Evolutionary conservation across 306 rosid species (phyloP), one percentile per base, ranked within the genome.

Genomic region (Vicia sativa): DNA sequence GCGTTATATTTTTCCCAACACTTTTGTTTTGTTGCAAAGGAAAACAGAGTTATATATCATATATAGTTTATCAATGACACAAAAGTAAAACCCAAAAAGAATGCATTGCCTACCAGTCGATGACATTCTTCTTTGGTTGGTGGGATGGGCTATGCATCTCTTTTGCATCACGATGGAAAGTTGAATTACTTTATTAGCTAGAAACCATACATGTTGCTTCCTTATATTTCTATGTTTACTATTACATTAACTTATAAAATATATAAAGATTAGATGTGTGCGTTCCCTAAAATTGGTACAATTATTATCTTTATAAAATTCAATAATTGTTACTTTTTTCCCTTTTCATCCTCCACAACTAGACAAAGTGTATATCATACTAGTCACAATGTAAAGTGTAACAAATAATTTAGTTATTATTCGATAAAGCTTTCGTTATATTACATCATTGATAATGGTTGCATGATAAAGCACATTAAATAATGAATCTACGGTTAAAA

Each of bases 61-160:
- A n/a, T n/a, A n/a, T n/a, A n/a, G n/a, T n/a, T n/a, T n/a, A n/a
- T n/a, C n/a, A n/a, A n/a, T n/a, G n/a, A n/a, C n/a, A n/a, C n/a
- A n/a, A n/a, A n/a, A n/a, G n/a, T n/a, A n/a, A n/a, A n/a, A n/a
- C 23, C 23, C 11, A 29, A 68, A 54, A 60, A 35, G 56, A 77
- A 60, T 65, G 39, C 38, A 34, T 4, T 70, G 70, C 16, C 72
- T 76, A 79, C 70, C 77, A 55, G 52, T 50, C 54, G 45, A 77
- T 67, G 75, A 43, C 42, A 19, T 39, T 38, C 65, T 63, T 35
- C 76, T 42, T 78, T 82, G 70, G 65, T 34, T 62, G 76, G 77
- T 75, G 81, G 73, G 75, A 75, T 83, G 83, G 69, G 81, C 34
- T 52, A 52, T 52, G 21, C 55, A 74, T 71, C 67, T 76, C 72